These are phyloP conservation scores for Arthrinium phaeospermum DNA, from an alignment of 2,329 filamentous ascomycete genomes.

Conservation along the genomic window DNA sequence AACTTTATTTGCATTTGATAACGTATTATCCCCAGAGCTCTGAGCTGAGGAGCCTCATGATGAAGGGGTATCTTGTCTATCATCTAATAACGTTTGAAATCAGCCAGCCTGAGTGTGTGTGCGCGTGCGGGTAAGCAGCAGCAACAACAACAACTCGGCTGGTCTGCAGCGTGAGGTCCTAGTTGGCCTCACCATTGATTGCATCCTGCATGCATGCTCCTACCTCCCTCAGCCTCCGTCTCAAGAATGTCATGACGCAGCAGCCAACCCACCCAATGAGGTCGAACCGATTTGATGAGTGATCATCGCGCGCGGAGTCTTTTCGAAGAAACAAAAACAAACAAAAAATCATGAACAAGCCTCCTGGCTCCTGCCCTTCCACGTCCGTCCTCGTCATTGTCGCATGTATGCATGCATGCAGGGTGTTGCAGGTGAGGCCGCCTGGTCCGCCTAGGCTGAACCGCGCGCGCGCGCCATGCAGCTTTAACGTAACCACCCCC, in stretches of 20 bases:
- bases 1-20: not conserved
- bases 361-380: not conserved
- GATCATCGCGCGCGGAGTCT: constrained; percentile 4
- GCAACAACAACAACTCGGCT: not conserved
- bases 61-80: constrained; percentile 8
- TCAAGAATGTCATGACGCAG: constrained; percentile 1
- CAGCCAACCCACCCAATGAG: not conserved
- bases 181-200: not conserved
- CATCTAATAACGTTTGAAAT: constrained; percentile 7
- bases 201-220: not conserved
- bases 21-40: not conserved
- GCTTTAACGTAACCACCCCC: constrained; percentile 17
- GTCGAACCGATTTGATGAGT: not conserved
- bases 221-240: not conserved
- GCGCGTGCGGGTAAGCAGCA: not conserved
- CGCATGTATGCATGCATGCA: not conserved
- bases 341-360: not conserved
- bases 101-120: not conserved
- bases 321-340: not conserved
- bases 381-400: not conserved
- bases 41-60: not conserved
- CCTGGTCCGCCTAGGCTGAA: constrained; percentile 17
- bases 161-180: not conserved
- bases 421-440: not conserved
- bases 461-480: not conserved